Conservation (phyloP, 352 stramenopile genomes). For the Phytophthora fragariae region DNA sequence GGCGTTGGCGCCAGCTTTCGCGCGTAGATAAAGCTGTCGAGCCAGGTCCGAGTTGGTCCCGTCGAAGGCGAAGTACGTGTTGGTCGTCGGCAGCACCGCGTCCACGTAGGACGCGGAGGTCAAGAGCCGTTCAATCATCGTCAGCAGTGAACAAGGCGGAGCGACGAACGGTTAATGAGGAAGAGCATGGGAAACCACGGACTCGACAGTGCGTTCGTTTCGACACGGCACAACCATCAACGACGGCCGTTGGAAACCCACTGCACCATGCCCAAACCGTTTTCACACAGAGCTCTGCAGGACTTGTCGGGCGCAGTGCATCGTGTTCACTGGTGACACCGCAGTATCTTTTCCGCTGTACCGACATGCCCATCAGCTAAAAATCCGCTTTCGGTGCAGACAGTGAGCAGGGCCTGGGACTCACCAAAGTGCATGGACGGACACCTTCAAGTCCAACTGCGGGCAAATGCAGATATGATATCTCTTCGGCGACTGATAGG, state of each 20-base stretch:
- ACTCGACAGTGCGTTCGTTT: neutral
- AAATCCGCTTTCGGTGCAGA: neutral
- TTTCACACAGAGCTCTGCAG: neutral
- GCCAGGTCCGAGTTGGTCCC: slow-evolving; percentile 43
- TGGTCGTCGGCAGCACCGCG: slow-evolving; percentile 16
- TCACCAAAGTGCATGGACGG: no score
- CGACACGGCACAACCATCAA: neutral
- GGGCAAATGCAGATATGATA: slow-evolving; percentile 21
- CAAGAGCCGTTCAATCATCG: neutral
- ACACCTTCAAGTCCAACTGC: neutral
- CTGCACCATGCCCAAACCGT: neutral
- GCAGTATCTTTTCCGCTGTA: neutral
- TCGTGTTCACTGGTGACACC: neutral
- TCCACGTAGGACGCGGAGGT: slow-evolving; percentile 2
- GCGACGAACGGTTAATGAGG: neutral
- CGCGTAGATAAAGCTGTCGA: slow-evolving; percentile 32
- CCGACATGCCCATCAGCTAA: neutral
- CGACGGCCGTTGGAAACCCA: neutral
- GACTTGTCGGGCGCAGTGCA: neutral
- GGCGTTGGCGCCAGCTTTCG: slow-evolving; percentile 5
- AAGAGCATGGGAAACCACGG: neutral
- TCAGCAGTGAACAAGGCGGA: neutral
- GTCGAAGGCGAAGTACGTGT: slow-evolving; percentile 33
- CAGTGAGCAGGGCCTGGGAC: neutral
- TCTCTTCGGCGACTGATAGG: slow-evolving; percentile 8